Base-by-base conservation (phyloP, 148 eudicot species). In the Gaultheria prostrata region DNA sequence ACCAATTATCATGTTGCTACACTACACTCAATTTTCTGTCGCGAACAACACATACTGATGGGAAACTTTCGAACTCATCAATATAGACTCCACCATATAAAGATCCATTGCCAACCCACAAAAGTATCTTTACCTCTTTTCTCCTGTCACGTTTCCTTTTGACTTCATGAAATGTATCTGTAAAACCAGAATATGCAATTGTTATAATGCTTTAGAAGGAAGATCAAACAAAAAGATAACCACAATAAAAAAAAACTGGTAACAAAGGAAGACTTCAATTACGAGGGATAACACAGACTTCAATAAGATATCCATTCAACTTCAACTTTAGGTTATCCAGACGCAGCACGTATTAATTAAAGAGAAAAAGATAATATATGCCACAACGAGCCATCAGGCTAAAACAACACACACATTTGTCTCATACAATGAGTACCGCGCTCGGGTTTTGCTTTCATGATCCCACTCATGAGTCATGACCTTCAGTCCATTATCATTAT, bases 131-230 rank as follows among this genome's bases (percentile, higher is more conserved):
- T 67, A 94, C 95, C 92, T 87, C 90, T 81, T 89, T 87, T 82
- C 84, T 92, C 84, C 88, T 82, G 80, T 90, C 91, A 49, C 87
- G 87, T 88, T 82, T 92, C 82, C 89, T 89, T 87, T 90, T 94
- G 24, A 94, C 98, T 90, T 89, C 93, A 82, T 94, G 98, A 82
- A 94, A 94, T 79, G 93, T 79, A 86, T 86, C 93, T 91, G 89
- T 56, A 83, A 83, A 84, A 51, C 73, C 32, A 84, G 30, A 54
- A 71, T 20, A 75, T 46, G 21, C 71, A 67, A 33, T 59, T 70
- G 82, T 80, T 73, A 80, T 26, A 20, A 73, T 50, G 71, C 82
- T 50, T 77, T 20, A 54, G 46, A 33, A 21, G 28, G 35, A 26
- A 39, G 54, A 78, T 49, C 2, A 71, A 45, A 43, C 7, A 17